phyloP scores from a whole-genome alignment of 169 alveolate species.

The Babesia gibsoni region DNA sequence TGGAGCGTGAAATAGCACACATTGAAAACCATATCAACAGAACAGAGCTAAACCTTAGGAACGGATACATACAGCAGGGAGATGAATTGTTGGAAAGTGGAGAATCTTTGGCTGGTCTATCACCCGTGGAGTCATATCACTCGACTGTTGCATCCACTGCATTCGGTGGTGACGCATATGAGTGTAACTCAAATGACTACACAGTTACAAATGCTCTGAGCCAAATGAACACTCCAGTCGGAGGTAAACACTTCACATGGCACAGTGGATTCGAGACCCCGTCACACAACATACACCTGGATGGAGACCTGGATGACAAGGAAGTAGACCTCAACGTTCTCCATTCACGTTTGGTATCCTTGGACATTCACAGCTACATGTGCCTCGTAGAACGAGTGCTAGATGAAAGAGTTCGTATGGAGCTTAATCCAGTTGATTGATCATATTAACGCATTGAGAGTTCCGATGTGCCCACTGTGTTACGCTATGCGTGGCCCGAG shows the following conservation, averaged over 20 bases:
- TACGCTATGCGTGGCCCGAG: too few species aligned
- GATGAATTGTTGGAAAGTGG: neutral
- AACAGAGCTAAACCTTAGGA: neutral
- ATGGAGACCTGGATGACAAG: neutral
- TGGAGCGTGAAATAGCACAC: constrained; percentile 18
- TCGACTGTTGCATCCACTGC: neutral
- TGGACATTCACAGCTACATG: constrained; percentile 49
- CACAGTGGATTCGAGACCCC: constrained; percentile 33
- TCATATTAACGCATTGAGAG: too few species aligned
- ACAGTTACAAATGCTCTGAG: constrained; percentile 1
- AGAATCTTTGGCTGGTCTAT: too few species aligned
- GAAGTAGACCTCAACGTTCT: constrained; percentile 30
- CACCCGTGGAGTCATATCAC: neutral
- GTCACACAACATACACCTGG: neutral
- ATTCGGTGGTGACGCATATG: neutral
- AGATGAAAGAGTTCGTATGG: constrained; percentile 43
- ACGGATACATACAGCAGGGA: neutral
- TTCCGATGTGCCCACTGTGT: too few species aligned
- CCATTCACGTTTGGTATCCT: constrained; percentile 40
- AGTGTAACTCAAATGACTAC: constrained; percentile 22
- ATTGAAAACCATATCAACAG: constrained; percentile 4
- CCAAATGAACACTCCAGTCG: neutral
- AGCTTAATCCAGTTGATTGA: neutral
- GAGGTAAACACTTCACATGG: neutral
- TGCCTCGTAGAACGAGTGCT: constrained; percentile 49